phyloP scores from a whole-genome alignment of 1,284 basidiomycete species.

The Erythrobasidium hasegawianum region DNA sequence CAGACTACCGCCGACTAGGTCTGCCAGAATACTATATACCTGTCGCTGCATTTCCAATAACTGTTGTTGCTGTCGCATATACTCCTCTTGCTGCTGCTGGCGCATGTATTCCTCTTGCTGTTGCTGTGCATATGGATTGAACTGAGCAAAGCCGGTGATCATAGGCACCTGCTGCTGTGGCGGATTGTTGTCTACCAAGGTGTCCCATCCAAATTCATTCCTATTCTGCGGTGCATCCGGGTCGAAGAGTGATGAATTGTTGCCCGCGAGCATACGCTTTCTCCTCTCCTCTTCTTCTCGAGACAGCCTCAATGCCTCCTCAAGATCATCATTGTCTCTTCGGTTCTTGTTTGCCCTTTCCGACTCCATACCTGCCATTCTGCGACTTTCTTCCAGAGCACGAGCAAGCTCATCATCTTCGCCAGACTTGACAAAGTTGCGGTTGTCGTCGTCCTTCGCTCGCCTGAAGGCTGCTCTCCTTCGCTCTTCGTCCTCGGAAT shows the following conservation, averaged over 20 bases:
- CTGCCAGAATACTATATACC: constrained; percentile 29
- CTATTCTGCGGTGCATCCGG: constrained; percentile 16
- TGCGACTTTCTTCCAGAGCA: constrained; percentile 54
- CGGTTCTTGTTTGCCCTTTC: constrained; percentile 45
- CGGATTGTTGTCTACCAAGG: constrained; percentile 42
- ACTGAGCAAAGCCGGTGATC: constrained; percentile 45
- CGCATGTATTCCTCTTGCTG: constrained; percentile 52
- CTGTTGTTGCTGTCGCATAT: constrained; percentile 44
- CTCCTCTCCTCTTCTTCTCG: constrained; percentile 67
- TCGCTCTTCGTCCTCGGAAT: constrained; percentile 38
- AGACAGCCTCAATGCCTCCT: constrained; percentile 73
- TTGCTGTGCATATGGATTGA: constrained; percentile 55
- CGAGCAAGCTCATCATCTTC: constrained; percentile 57
- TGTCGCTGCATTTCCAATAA: constrained; percentile 45
- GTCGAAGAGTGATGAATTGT: constrained; percentile 57
- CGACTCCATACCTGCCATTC: constrained; percentile 42
- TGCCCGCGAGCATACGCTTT: constrained; percentile 59
- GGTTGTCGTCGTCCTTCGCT: constrained; percentile 1
- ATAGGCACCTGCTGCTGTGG: constrained; percentile 52
- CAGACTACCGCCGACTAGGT: neutral
- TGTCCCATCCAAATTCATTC: constrained; percentile 35
- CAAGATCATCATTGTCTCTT: constrained; percentile 78
- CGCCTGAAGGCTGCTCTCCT: constrained; percentile 11
- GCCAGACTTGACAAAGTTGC: constrained; percentile 37
- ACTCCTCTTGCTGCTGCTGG: neutral